Conservation (phyloP, 331 rosid genomes). For the Dryas integrifolia region DNA sequence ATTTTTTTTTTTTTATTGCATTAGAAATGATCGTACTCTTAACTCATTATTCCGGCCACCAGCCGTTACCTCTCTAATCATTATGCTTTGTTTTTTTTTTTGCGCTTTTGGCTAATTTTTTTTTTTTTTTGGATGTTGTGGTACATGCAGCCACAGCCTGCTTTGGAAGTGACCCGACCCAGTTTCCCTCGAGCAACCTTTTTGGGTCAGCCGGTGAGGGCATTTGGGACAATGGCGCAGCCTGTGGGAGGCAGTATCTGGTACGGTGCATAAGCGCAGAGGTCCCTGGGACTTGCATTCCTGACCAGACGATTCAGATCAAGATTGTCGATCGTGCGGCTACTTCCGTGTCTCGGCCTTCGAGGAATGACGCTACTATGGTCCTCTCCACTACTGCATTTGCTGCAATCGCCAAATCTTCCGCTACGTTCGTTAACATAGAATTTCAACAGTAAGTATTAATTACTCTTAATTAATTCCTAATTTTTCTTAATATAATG, state of each 20-base stretch:
- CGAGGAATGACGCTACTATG: conserved; percentile 34
- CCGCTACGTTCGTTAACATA: conserved; percentile 47
- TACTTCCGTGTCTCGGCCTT: conserved; percentile 45
- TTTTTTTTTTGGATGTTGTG: background rate
- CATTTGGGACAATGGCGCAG: conserved; percentile 88
- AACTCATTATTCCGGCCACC: no score
- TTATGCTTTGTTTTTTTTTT: background rate
- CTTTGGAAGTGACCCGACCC: conserved; percentile 33
- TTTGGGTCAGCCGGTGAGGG: conserved; percentile 80
- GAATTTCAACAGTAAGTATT: conserved; percentile 62
- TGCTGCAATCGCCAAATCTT: conserved; percentile 42
- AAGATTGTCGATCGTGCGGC: conserved; percentile 64
- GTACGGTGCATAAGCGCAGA: conserved; percentile 70
- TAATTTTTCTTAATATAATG: no score
- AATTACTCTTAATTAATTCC: no score
- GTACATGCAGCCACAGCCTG: conserved; percentile 59
- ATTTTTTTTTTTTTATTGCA: no score
- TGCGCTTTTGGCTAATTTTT: background rate
- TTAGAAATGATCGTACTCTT: no score
- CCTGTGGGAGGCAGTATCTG: conserved; percentile 66
- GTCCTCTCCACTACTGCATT: conserved; percentile 62
- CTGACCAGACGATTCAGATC: conserved; percentile 48
- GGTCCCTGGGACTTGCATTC: conserved; percentile 42
- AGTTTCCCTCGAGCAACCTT: conserved; percentile 62
- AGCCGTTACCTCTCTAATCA: background rate